A percentile compares a stretch with the other conserved stretches of the same genome.
phyloP scores from a whole-genome alignment of 2,329 filamentous ascomycete genomes.

The Penicillium sp. region DNA sequence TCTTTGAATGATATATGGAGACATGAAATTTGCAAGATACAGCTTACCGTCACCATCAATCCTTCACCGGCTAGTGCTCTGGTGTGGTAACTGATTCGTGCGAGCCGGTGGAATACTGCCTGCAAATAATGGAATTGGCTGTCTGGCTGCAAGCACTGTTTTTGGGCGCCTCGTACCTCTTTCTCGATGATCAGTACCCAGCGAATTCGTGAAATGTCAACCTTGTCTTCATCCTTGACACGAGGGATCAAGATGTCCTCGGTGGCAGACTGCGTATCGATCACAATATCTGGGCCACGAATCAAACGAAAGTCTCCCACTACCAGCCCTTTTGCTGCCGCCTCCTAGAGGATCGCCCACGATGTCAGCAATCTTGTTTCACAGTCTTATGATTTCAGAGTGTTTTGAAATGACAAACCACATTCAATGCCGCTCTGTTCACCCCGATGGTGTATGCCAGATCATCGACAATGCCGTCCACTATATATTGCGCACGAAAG shows the following conservation, averaged over 20 bases:
- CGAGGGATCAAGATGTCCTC: constrained; percentile 56
- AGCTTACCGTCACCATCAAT: constrained; percentile 56
- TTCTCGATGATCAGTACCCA: constrained; percentile 66
- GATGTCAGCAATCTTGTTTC: neutral
- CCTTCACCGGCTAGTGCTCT: constrained; percentile 45
- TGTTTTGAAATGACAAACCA: constrained; percentile 47
- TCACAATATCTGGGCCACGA: constrained; percentile 18
- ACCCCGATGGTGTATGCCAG: constrained; percentile 61
- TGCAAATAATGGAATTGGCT: constrained; percentile 24
- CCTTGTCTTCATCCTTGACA: constrained; percentile 44
- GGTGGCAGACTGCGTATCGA: constrained; percentile 42
- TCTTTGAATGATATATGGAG: neutral
- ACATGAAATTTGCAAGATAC: neutral
- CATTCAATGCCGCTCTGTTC: constrained; percentile 54
- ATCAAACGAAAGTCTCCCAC: constrained; percentile 36
- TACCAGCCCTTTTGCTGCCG: constrained; percentile 46
- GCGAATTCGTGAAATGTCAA: constrained; percentile 48
- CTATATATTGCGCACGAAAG: constrained; percentile 57
- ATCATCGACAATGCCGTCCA: constrained; percentile 61
- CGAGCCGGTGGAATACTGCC: constrained; percentile 61
- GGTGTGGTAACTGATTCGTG: constrained; percentile 49
- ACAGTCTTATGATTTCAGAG: neutral
- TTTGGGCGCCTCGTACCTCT: constrained; percentile 47
- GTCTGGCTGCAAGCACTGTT: neutral
- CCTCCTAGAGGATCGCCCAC: constrained; percentile 34